Evolutionary conservation across 768 basidiomycete species (phyloP).

Genomic region (Strobilomyces confusus): DNA sequence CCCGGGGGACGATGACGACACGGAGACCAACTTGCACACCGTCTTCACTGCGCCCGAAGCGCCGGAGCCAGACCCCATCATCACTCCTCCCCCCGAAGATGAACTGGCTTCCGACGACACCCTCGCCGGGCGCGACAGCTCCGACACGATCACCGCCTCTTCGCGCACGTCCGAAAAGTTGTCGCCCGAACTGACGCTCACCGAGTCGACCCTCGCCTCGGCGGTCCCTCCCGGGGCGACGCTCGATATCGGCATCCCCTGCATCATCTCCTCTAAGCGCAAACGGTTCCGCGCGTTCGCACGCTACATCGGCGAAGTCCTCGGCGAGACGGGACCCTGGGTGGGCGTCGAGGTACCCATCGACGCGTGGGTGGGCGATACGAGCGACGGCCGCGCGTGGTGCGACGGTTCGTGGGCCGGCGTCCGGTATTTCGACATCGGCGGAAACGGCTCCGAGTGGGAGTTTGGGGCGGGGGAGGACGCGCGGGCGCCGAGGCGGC

Average conservation of each 20-base stretch:
- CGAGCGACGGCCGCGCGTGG: slow-evolving; percentile 69
- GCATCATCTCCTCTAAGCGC: slow-evolving; percentile 81
- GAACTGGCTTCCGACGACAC: slow-evolving; percentile 15
- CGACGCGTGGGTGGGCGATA: slow-evolving; percentile 45
- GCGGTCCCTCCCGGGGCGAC: slow-evolving; percentile 50
- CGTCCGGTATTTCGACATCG: slow-evolving; percentile 79
- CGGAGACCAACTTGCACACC: slow-evolving; percentile 18
- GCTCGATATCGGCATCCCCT: slow-evolving; percentile 84
- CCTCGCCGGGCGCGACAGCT: slow-evolving; percentile 22
- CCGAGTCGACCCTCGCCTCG: slow-evolving; percentile 24
- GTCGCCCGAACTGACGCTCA: slow-evolving; percentile 16
- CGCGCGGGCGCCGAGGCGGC: slow-evolving; percentile 26
- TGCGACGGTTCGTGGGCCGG: slow-evolving; percentile 83
- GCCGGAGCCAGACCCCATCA: slow-evolving; percentile 4
- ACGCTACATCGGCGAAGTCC: slow-evolving; percentile 83
- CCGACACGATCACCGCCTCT: slow-evolving; percentile 26
- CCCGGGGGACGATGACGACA: slow-evolving; percentile 7
- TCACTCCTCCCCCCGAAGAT: slow-evolving; percentile 14
- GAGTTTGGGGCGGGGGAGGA: slow-evolving; percentile 52
- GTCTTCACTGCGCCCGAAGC: slow-evolving; percentile 21
- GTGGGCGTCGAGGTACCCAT: slow-evolving; percentile 88
- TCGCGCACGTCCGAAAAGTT: slow-evolving; percentile 19
- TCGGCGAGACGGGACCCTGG: slow-evolving; percentile 81
- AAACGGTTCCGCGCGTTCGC: slow-evolving; percentile 85
- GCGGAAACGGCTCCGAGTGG: slow-evolving; percentile 53